Conservation (phyloP, 139 green algal species). For the Chlorella sp. region DNA sequence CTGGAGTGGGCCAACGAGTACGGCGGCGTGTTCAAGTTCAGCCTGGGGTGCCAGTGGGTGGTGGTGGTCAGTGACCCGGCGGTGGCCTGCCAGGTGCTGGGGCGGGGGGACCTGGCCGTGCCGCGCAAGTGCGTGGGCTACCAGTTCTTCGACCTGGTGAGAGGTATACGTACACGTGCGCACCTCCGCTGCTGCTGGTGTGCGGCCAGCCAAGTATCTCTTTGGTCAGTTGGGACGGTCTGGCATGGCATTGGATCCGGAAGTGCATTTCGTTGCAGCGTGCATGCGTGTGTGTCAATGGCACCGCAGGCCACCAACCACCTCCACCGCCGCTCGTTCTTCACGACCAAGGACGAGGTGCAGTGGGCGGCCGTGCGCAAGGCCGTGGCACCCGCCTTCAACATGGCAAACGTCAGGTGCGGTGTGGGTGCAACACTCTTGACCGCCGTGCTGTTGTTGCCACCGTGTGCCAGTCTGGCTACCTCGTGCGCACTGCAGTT, state of each 20-base stretch:
- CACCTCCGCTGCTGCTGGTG: too few species aligned
- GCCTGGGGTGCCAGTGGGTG: constrained; percentile 40
- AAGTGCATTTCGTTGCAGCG: too few species aligned
- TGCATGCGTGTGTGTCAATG: background rate
- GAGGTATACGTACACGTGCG: too few species aligned
- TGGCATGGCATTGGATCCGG: too few species aligned
- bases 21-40: constrained; percentile 41
- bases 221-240: too few species aligned
- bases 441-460: too few species aligned
- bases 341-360: constrained; percentile 44
- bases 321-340: constrained; percentile 36
- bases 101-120: constrained; percentile 17
- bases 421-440: background rate
- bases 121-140: constrained; percentile 47
- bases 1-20: constrained; percentile 46
- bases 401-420: constrained; percentile 39
- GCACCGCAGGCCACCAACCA: constrained; percentile 29
- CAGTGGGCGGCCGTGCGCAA: constrained; percentile 45
- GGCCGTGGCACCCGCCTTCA: constrained; percentile 40
- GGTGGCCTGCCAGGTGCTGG: constrained; percentile 29
- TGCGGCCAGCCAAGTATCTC: too few species aligned
- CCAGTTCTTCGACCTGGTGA: constrained; percentile 46
- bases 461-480: too few species aligned
- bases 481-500: too few species aligned
- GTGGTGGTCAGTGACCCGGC: constrained; percentile 36